Conservation (phyloP, 192 early-diverging fungal genomes). For the Backusella morwellensis region DNA sequence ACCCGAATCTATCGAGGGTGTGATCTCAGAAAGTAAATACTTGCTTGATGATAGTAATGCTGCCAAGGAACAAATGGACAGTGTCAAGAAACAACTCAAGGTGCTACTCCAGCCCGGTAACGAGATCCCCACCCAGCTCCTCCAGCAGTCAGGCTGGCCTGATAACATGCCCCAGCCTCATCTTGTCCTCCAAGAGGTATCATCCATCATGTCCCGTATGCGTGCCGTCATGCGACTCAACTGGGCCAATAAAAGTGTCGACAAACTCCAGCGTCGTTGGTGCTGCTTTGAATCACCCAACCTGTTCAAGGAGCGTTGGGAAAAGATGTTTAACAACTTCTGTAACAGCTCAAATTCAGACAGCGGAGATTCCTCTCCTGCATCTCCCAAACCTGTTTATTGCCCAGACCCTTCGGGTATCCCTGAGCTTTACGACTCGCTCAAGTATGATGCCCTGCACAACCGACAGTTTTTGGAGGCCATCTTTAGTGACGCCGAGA, state of each 20-base stretch:
- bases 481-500: conserved; percentile 53
- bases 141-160: conserved; percentile 38
- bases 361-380: conserved; percentile 4
- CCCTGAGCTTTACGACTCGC: conserved; percentile 91
- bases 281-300: conserved; percentile 86
- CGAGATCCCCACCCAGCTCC: conserved; percentile 6
- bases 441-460: conserved; percentile 97
- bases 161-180: conserved; percentile 37
- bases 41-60: conserved; percentile 95
- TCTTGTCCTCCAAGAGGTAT: conserved; percentile 63
- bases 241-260: conserved; percentile 53
- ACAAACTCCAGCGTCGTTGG: conserved; percentile 74
- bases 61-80: conserved; percentile 93
- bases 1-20: conserved; percentile 54
- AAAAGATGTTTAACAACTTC: conserved; percentile 92
- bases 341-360: conserved; percentile 37
- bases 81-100: conserved; percentile 72
- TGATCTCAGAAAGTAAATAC: conserved; percentile 77
- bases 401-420: conserved; percentile 76
- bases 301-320: conserved; percentile 93
- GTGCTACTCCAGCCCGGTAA: conserved; percentile 41
- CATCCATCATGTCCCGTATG: conserved; percentile 62
- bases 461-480: conserved; percentile 84
- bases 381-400: background rate
- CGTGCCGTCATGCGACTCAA: conserved; percentile 79